phyloP scores from a whole-genome alignment of 2,329 filamentous ascomycete genomes.

The Xylariaceae sp. region DNA sequence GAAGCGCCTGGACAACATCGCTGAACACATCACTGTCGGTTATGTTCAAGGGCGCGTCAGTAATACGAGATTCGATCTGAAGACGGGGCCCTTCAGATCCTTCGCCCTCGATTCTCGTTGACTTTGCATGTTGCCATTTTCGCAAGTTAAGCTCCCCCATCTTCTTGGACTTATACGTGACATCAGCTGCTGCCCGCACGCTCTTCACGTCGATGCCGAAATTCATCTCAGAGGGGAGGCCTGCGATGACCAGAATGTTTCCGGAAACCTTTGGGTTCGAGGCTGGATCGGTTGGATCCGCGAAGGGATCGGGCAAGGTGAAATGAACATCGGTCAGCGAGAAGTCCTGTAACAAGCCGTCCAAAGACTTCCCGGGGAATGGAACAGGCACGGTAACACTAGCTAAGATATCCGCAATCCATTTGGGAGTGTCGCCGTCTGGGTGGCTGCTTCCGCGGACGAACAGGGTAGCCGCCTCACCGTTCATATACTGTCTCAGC shows the following conservation, averaged over 20 bases:
- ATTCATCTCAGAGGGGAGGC: conserved; percentile 79
- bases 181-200: conserved; percentile 71
- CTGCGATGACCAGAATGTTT: conserved; percentile 71
- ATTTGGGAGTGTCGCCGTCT: conserved; percentile 64
- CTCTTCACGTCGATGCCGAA: conserved; percentile 73
- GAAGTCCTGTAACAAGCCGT: conserved; percentile 81
- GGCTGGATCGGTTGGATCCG: conserved; percentile 67
- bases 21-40: conserved; percentile 74
- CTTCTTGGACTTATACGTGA: conserved; percentile 71
- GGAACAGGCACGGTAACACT: conserved; percentile 80
- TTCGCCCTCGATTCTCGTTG: conserved; percentile 58
- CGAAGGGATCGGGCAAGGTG: conserved; percentile 72
- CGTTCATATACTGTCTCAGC: conserved; percentile 74
- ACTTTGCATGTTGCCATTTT: conserved; percentile 81
- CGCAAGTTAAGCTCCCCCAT: conserved; percentile 74
- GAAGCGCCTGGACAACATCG: conserved; percentile 71
- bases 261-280: conserved; percentile 77
- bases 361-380: conserved; percentile 75
- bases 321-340: conserved; percentile 82
- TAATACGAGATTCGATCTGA: conserved; percentile 68
- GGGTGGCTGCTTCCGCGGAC: conserved; percentile 71
- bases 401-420: conserved; percentile 75
- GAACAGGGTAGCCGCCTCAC: conserved; percentile 72
- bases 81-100: conserved; percentile 57
- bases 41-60: conserved; percentile 75